Percentiles rank a stretch among this genome's conserved stretches.
These are phyloP conservation scores for Tetrapyrgos nigripes DNA, from an alignment of 1,284 basidiomycete genomes.

Conservation along the genomic window DNA sequence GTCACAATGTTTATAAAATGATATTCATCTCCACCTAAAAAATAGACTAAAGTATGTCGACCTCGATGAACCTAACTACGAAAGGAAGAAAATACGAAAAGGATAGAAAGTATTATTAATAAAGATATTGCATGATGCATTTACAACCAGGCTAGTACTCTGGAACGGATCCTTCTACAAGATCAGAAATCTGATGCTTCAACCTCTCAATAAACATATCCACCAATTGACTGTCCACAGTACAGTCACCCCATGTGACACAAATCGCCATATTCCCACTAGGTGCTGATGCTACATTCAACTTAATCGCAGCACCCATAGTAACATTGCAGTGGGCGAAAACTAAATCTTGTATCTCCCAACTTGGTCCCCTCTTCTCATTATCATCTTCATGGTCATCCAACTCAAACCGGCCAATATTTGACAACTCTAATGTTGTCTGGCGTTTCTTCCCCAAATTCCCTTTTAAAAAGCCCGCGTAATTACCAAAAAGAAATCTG, in stretches of 20 bases:
- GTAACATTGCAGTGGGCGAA: slow-evolving; percentile 40
- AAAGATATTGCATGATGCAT: too few relatives aligned
- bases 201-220: slow-evolving; percentile 30
- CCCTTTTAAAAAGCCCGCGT: slow-evolving; percentile 32
- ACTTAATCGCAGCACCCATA: slow-evolving; percentile 39
- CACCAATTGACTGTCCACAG: slow-evolving; percentile 34
- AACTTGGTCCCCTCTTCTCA: slow-evolving; percentile 10
- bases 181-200: too few relatives aligned
- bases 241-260: slow-evolving; percentile 40
- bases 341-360: slow-evolving; percentile 25
- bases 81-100: too few relatives aligned
- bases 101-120: too few relatives aligned
- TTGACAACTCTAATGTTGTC: slow-evolving; percentile 40
- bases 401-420: slow-evolving; percentile 34
- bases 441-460: slow-evolving; percentile 38
- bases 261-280: slow-evolving; percentile 39
- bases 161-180: too few relatives aligned
- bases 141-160: too few relatives aligned
- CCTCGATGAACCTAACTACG: too few relatives aligned
- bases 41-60: too few relatives aligned
- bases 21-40: too few relatives aligned
- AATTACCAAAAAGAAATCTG: slow-evolving; percentile 37
- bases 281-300: slow-evolving; percentile 41
- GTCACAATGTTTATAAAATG: too few relatives aligned
- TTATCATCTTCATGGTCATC: too few relatives aligned